Base-by-base conservation (phyloP, 179 eudicot species). In the Dionaea muscipula region DNA sequence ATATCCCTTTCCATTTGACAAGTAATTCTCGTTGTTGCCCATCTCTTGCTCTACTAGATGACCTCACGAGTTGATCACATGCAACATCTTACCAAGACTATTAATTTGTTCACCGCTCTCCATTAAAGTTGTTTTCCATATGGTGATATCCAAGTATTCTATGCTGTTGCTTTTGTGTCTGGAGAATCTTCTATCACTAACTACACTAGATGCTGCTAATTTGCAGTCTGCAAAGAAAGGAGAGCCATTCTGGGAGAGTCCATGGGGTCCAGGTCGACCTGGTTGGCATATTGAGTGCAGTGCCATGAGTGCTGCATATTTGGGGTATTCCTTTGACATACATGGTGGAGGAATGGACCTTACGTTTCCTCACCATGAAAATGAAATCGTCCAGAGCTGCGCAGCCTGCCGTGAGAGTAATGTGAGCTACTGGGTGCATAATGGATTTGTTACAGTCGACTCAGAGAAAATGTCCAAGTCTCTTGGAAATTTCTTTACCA, bases 231-330 rank as follows among this genome's bases (percentile, higher is more conserved):
- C 94, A 56, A 91, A 91, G 75, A 74, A 72, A 57, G 99, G 99
- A 35, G 99, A 91, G 68, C 96, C 94, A 37, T 77, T 60, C 44
- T 91, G 99, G 99, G 93, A 91, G 68, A 91, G 99, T 65, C 99
- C 99, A 6, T 91, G 99, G 99, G 99, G 96, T 61, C 75, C 86
- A 37, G 99, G 99, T 64, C 82, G 99, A 71, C 99, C 99, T 53
- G 99, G 99, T 51, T 91, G 98, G 98, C 98, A 91, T 73, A 91
- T 91, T 43, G 98, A 87, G 69, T 91, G 98, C 67, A 91, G 98
- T 68, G 98, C 98, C 33, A 91, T 91, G 98, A 91, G 96, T 70
- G 89, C 98, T 64, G 78, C 78, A 26, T 77, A 87, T 70, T 68
- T 87, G 55, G 83, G 95, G 28, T 69, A 80, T 72, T 68, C 86